Evolutionary conservation across 345 rosid species (phyloP).

Genomic region (Cardamine occulta): DNA sequence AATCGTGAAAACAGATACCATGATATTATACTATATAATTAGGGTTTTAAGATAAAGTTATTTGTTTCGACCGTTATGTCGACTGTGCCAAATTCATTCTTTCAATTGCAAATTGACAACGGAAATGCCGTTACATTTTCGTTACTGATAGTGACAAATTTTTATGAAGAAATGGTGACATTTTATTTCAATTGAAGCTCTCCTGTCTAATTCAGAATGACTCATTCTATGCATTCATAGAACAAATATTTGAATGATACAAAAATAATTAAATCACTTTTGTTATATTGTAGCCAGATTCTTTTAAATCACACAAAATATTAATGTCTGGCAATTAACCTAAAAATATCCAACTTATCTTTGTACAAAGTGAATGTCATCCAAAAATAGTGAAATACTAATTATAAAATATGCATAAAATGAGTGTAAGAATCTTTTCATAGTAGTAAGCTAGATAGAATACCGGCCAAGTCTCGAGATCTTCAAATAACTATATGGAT

Average conservation of each 20-base stretch:
- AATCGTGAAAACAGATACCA: not conserved
- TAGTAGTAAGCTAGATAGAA: not conserved
- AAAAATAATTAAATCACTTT: not conserved
- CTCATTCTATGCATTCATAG: not conserved
- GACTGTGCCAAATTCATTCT: not conserved
- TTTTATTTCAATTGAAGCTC: not conserved
- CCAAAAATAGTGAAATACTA: not conserved
- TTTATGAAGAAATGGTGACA: not conserved
- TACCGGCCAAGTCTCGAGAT: not conserved
- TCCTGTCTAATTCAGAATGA: not conserved
- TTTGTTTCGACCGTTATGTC: not conserved
- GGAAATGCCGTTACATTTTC: not conserved
- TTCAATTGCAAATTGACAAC: not conserved
- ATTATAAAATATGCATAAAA: not conserved
- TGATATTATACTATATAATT: not conserved
- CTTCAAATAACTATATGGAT: not conserved
- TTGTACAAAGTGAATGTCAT: slow-evolving; percentile 1
- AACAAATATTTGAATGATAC: not conserved
- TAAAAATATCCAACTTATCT: not conserved
- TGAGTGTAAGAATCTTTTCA: not conserved
- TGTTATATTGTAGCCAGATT: not conserved
- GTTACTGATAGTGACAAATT: not conserved
- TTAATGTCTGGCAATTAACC: not conserved
- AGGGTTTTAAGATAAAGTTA: not conserved
- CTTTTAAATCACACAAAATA: not conserved